Conservation (phyloP, 805 yeast genomes). For the Peterozyma xylosa region DNA sequence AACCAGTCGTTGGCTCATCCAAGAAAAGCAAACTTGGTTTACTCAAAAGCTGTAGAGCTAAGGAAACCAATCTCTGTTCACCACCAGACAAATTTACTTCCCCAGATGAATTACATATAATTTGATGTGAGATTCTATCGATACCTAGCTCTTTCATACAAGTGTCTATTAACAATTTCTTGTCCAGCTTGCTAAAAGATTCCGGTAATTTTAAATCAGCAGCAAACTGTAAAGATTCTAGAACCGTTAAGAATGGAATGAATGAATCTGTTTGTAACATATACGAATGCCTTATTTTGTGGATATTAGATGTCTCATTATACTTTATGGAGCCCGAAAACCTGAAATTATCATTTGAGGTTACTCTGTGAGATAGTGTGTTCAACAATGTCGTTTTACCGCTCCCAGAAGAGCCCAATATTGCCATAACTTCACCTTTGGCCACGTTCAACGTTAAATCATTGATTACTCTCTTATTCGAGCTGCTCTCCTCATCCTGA, state of each 20-base stretch:
- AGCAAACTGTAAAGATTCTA: constrained; percentile 54
- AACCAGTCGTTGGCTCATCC: constrained; percentile 36
- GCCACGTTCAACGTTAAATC: constrained; percentile 44
- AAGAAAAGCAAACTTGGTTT: constrained; percentile 62
- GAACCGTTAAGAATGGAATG: constrained; percentile 56
- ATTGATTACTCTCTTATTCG: constrained; percentile 24
- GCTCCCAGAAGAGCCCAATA: constrained; percentile 73
- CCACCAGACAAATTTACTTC: constrained; percentile 64
- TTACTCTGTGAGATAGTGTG: constrained; percentile 43
- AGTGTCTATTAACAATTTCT: constrained; percentile 38
- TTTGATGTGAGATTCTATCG: constrained; percentile 41
- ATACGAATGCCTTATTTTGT: constrained; percentile 35
- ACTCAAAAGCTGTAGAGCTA: constrained; percentile 62
- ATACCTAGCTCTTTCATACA: constrained; percentile 52
- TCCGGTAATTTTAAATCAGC: constrained; percentile 54
- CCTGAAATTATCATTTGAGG: constrained; percentile 27
- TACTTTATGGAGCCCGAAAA: constrained; percentile 36
- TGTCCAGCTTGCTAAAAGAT: constrained; percentile 29
- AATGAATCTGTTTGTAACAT: constrained; percentile 61
- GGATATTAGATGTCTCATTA: constrained; percentile 12
- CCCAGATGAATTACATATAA: constrained; percentile 37
- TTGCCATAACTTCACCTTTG: constrained; percentile 56
- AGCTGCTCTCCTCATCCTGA: background rate
- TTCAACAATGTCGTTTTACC: constrained; percentile 72
- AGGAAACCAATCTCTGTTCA: constrained; percentile 60